Evolutionary conservation across 495 filamentous ascomycete species (phyloP).

Genomic region (Penicillium macrosclerotiorum): DNA sequence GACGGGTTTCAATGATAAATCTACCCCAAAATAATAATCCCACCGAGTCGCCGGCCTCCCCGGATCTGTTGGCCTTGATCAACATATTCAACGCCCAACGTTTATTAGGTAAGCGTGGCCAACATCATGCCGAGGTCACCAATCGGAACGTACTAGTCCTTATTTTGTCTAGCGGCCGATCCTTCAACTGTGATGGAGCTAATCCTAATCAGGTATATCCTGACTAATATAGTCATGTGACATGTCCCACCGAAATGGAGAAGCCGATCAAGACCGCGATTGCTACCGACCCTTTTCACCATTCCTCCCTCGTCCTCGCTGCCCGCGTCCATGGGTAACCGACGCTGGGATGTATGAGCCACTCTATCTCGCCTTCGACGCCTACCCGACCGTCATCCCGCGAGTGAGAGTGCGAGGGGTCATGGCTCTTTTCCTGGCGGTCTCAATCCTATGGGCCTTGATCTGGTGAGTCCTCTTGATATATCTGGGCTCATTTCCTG

Average conservation of each 20-base stretch:
- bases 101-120: slow-evolving; percentile 17
- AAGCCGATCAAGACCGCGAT: slow-evolving; percentile 5
- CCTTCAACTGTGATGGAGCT: slow-evolving; percentile 9
- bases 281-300: slow-evolving; percentile 1
- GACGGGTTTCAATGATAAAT: neutral
- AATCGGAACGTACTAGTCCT: slow-evolving; percentile 1
- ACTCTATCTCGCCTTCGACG: slow-evolving; percentile 46
- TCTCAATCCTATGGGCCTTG: slow-evolving; percentile 49
- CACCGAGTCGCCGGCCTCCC: slow-evolving; percentile 3
- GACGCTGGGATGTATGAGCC: slow-evolving; percentile 52
- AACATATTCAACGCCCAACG: slow-evolving; percentile 24
- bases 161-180: slow-evolving; percentile 22
- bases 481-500: neutral
- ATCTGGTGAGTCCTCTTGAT: slow-evolving; percentile 42
- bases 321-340: slow-evolving; percentile 36
- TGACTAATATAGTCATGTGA: slow-evolving; percentile 22
- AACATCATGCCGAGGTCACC: slow-evolving; percentile 16
- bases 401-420: slow-evolving; percentile 50
- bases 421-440: slow-evolving; percentile 51
- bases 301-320: slow-evolving; percentile 17
- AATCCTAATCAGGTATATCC: slow-evolving; percentile 3
- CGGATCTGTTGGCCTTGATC: slow-evolving; percentile 18
- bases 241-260: slow-evolving; percentile 10
- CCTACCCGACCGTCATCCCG: slow-evolving; percentile 47
- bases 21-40: neutral